Evolutionary conservation across 768 basidiomycete genomes (phyloP), one percentile per base, ranked within the genome.

Genomic region (Solioccasus polychromus): DNA sequence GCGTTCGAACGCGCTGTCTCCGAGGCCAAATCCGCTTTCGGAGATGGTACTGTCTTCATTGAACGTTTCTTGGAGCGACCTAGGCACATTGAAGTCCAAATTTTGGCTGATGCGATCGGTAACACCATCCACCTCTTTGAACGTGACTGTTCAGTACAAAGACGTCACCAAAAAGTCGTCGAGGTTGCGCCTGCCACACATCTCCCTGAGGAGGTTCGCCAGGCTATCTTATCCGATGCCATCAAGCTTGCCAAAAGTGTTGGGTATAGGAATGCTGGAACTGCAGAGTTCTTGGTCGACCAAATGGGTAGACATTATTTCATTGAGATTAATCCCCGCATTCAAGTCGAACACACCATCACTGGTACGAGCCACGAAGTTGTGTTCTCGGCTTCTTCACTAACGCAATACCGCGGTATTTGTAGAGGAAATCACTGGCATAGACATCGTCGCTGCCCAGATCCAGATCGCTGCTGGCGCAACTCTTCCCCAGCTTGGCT

Each of bases 391-490:
- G 11, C 20, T 11, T 25, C 19, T 35, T 29, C 22, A 18, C 34
- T 54, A 35, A 38, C 20, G 3, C 15, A 19, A 9, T 12, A 35
- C 5, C 20, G 11, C n/a, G 35, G n/a, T 37, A 30, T 48, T 38
- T 45, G 23, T 64, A 94, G 96, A 98, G 88, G 94, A 97, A 64
- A 99, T 99, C 61, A 98, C 96, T 50, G 96, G 96, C 40, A 93
- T 98, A 67, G 96, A 99, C 63, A 95, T 99, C 52, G 93, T 98
- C 31, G 96, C 96, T 44, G 96, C 96, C 17, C 96, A 98, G 69
- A 98, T 99, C 55, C 96, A 98, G 71, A 97, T 99, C 59, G 95
- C 95, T n/a, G 96, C 93, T 40, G 96, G 96, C 42, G 96, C 94
- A 6, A 89, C 93, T 35, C 82, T 98, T 35, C 84, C 92, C 8